phyloP scores from a whole-genome alignment of 768 basidiomycete genomes.

The Melanogaster broomeanus region DNA sequence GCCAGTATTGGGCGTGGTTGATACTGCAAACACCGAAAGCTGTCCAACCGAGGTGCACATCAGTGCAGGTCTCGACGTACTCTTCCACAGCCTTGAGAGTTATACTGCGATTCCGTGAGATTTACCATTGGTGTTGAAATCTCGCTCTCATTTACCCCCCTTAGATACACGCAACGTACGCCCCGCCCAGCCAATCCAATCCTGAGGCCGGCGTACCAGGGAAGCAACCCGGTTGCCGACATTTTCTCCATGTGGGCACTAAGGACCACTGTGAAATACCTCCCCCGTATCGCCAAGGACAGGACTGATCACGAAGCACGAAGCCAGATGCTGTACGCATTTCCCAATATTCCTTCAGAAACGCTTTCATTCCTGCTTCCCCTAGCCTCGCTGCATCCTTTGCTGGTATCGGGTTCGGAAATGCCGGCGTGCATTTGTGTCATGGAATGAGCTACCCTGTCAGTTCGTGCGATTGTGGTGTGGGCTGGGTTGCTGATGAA shows the following conservation, averaged over 20 bases:
- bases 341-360: not conserved
- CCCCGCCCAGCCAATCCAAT: constrained; percentile 92
- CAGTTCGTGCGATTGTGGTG: constrained; percentile 25
- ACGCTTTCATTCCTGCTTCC: not conserved
- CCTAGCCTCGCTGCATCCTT: constrained; percentile 86
- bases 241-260: constrained; percentile 96
- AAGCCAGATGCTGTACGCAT: constrained; percentile 82
- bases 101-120: constrained; percentile 91
- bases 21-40: constrained; percentile 87
- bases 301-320: constrained; percentile 80
- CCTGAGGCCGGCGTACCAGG: constrained; percentile 89
- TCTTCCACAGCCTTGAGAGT: constrained; percentile 95
- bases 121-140: not conserved
- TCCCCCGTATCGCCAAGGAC: constrained; percentile 85
- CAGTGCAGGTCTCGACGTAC: constrained; percentile 90
- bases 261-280: constrained; percentile 81
- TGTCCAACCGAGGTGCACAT: constrained; percentile 94
- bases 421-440: constrained; percentile 89
- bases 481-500: not conserved
- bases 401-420: constrained; percentile 94
- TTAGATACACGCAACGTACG: constrained; percentile 84
- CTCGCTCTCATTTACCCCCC: constrained; percentile 7
- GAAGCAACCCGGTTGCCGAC: constrained; percentile 92
- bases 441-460: constrained; percentile 91
- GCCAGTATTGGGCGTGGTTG: constrained; percentile 84